A percentile compares a stretch with the other conserved stretches of the same genome.
phyloP scores from a whole-genome alignment of 345 rosid genomes.

The Boechera divaricarpa region DNA sequence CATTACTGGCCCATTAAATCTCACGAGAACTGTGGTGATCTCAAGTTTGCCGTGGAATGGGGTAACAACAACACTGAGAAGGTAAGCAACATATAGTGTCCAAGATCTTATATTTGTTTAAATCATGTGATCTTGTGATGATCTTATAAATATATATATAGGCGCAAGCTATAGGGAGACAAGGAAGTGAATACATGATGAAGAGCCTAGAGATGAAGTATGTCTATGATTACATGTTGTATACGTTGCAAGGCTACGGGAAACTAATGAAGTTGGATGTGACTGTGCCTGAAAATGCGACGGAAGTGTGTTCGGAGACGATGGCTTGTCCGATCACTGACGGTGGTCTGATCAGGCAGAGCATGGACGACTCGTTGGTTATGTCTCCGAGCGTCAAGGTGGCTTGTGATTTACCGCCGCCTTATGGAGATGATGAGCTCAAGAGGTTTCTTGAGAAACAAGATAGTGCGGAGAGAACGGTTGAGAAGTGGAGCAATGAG shows the following conservation, averaged over 20 bases:
- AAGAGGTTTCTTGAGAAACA: slow-evolving; percentile 42
- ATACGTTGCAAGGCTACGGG: slow-evolving; percentile 52
- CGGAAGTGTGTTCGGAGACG: slow-evolving; percentile 51
- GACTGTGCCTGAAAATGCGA: slow-evolving; percentile 45
- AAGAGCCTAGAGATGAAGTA: slow-evolving; percentile 54
- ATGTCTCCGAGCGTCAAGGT: slow-evolving; percentile 47
- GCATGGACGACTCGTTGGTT: slow-evolving; percentile 60
- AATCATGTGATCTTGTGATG: not conserved
- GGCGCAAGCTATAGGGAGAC: slow-evolving; percentile 60
- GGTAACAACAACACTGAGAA: slow-evolving; percentile 51
- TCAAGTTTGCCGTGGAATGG: slow-evolving; percentile 62
- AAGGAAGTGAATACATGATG: slow-evolving; percentile 52
- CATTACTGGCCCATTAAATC: slow-evolving; percentile 62
- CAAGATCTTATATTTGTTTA: not conserved
- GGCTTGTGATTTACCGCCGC: slow-evolving; percentile 56
- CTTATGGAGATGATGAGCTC: slow-evolving; percentile 42
- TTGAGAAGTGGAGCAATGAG: slow-evolving; percentile 47
- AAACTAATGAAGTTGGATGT: slow-evolving; percentile 59
- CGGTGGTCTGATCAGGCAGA: slow-evolving; percentile 44
- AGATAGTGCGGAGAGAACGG: slow-evolving; percentile 33
- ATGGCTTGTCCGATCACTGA: slow-evolving; percentile 47
- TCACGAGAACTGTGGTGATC: slow-evolving; percentile 45
- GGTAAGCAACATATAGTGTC: slow-evolving; percentile 29
- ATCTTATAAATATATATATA: slow-evolving; percentile 23
- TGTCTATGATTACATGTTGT: slow-evolving; percentile 69